Evolutionary conservation across 2,329 filamentous ascomycete species (phyloP), one percentile per base, ranked within the genome.

Genomic region (Lachnellula cervina): DNA sequence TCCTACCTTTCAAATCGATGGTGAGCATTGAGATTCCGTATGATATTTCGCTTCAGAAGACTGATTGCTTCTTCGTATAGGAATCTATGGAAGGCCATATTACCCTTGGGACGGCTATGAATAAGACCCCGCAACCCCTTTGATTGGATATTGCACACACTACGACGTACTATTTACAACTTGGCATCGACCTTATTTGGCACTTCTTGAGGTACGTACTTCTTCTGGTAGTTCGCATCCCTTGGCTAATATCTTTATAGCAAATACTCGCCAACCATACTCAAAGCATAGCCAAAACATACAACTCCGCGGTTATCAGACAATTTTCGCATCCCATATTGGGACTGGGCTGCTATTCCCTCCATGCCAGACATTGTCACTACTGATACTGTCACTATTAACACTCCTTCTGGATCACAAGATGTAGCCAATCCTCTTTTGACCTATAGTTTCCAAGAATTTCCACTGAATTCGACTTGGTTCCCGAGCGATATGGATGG

Each of bases 131-230:
- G 28, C 17, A 14, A 40, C 46, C 11, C 37, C 52, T 28, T 25
- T 23, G 19, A 49, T 48, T 35, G 52, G 58, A 4, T 94, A 90
- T 69, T 94, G 90, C 4, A 43, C 23, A 28, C 44, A 32, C 17
- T 49, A 49, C 61, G 55, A 25, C 64, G 64, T n/a, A 54, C 64
- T 21, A 5, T 68, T 68, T 49, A 38, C 63, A n/a, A 59, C 58
- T 17, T 84, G 80, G 81, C 81, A 85, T 66, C 77, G 80, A 5
- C 76, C 80, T 3, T 83, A 79, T 57, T 62, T 81, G 34, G 70
- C 75, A 3, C 70, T 82, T 8, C 81, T 74, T 52, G 81, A 84
- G 72, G 78, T 80, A 69, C 68, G 2, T 5, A 47, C 47, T 56
- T 66, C 28, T 57, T 67, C 7, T 68, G 66, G 6, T 19, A 23